phyloP scores from a whole-genome alignment of 2,329 filamentous ascomycete genomes.

The Thielaviopsis populi region DNA sequence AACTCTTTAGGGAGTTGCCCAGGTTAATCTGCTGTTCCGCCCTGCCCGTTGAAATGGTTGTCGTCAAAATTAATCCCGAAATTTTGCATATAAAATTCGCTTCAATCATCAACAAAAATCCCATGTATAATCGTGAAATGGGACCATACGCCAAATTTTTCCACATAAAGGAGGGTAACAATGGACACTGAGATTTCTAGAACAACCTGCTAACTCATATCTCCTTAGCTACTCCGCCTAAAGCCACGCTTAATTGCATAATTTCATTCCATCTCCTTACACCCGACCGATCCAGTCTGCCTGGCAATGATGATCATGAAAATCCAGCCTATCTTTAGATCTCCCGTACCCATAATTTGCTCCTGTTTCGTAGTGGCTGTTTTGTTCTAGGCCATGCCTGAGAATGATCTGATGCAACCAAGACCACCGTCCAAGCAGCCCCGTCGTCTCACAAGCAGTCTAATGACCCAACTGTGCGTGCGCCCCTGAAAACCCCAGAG shows the following conservation, averaged over 20 bases:
- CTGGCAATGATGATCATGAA: not conserved
- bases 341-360: not conserved
- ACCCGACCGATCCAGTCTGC: not conserved
- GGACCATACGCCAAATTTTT: not conserved
- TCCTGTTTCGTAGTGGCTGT: not conserved
- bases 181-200: not conserved
- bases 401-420: not conserved
- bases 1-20: not conserved
- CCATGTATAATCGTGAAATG: not conserved
- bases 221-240: not conserved
- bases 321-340: not conserved
- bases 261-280: not conserved
- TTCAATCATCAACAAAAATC: not conserved
- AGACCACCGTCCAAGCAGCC: not conserved
- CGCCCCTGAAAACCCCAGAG: not conserved
- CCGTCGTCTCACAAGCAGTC: not conserved
- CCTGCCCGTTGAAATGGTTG: not conserved
- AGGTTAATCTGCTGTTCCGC: not conserved
- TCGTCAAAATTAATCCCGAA: not conserved
- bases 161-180: not conserved
- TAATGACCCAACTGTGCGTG: not conserved
- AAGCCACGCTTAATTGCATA: not conserved
- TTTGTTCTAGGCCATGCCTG: constrained; percentile 3
- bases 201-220: not conserved
- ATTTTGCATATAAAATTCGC: not conserved